These are phyloP conservation scores for Nicotiana benthamiana DNA, from an alignment of 257 asterid genomes.

Conservation along the genomic window DNA sequence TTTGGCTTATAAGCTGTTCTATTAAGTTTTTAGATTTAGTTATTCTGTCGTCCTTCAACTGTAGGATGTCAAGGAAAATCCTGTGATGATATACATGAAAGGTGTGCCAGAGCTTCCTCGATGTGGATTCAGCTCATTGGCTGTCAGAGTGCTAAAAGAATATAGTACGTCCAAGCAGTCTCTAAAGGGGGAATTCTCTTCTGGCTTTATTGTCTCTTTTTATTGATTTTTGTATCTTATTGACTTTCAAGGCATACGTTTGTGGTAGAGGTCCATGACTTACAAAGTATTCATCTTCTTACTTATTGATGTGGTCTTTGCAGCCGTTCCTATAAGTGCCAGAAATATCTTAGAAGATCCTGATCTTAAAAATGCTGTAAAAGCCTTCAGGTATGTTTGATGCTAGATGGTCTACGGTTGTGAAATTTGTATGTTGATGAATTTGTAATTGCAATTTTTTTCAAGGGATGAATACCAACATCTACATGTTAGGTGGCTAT, in stretches of 20 bases:
- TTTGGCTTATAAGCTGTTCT: background rate
- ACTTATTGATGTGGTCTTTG: constrained; percentile 16
- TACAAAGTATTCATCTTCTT: constrained; percentile 8
- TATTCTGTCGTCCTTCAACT: constrained; percentile 16
- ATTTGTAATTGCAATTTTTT: background rate
- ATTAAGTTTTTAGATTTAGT: constrained; percentile 9
- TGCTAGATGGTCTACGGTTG: background rate
- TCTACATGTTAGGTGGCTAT: background rate
- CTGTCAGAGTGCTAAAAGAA: constrained; percentile 77
- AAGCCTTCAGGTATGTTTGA: constrained; percentile 54
- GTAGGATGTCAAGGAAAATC: constrained; percentile 88
- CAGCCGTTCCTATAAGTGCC: constrained; percentile 72
- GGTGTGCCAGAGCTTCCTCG: constrained; percentile 85
- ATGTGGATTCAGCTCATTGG: constrained; percentile 93
- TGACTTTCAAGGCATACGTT: background rate
- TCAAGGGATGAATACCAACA: background rate
- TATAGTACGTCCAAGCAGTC: constrained; percentile 49
- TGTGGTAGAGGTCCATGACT: background rate
- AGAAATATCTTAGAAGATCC: constrained; percentile 82
- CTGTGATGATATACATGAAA: constrained; percentile 97
- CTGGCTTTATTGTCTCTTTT: background rate
- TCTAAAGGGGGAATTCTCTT: background rate
- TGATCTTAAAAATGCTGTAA: constrained; percentile 82
- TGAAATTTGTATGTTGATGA: background rate
- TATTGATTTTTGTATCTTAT: background rate